Evolutionary conservation across 345 rosid genomes (phyloP).

Genomic region (Nasturtium officinale): DNA sequence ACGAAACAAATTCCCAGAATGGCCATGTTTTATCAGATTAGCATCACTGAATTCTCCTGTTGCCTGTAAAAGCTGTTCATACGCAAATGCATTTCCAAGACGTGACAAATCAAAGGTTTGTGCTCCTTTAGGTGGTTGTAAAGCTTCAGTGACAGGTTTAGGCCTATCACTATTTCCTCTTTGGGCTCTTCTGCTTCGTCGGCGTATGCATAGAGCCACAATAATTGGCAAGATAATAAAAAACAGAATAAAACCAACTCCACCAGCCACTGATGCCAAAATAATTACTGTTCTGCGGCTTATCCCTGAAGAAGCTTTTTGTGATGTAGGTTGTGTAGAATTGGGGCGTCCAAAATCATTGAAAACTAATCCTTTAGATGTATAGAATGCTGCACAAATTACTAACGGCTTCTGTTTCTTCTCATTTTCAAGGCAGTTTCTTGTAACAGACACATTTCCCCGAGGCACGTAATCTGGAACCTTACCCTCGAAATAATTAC

Average conservation of each 20-base stretch:
- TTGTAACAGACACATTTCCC: constrained; percentile 55
- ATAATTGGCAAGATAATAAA: constrained; percentile 47
- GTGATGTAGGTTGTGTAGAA: constrained; percentile 48
- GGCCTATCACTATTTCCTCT: constrained; percentile 62
- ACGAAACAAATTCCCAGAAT: constrained; percentile 83
- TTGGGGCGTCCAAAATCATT: constrained; percentile 83
- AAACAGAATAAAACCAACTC: constrained; percentile 54
- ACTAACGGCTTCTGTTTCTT: constrained; percentile 57
- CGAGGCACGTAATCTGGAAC: constrained; percentile 60
- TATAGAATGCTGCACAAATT: constrained; percentile 70
- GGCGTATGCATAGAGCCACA: constrained; percentile 52
- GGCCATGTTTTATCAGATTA: constrained; percentile 86
- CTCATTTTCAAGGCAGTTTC: constrained; percentile 73
- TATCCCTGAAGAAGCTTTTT: constrained; percentile 44
- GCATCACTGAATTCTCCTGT: constrained; percentile 68
- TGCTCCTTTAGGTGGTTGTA: constrained; percentile 58
- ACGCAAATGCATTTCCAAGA: constrained; percentile 73
- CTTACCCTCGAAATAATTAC: constrained; percentile 80
- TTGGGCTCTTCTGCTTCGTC: constrained; percentile 49
- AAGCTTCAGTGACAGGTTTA: constrained; percentile 50
- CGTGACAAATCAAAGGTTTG: constrained; percentile 56
- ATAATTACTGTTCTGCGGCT: constrained; percentile 55
- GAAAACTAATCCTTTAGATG: constrained; percentile 61
- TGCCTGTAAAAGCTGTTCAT: constrained; percentile 76
- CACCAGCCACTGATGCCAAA: constrained; percentile 70